phyloP scores from a whole-genome alignment of 306 rosid species.

The Carpinus viminea region DNA sequence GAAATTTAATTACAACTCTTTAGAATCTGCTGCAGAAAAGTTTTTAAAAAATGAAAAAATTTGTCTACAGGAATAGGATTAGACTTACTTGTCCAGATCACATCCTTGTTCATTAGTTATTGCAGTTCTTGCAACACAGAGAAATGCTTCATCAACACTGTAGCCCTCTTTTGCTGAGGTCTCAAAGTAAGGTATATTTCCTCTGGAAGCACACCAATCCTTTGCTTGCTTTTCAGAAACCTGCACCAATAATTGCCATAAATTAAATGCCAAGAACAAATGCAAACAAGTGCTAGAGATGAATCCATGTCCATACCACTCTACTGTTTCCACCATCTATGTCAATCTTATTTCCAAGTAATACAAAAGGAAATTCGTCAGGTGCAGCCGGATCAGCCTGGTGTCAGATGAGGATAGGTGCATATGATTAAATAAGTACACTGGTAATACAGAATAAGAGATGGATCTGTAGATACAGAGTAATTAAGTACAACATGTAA shows the following conservation, averaged over 20 bases:
- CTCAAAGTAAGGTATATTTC: slow-evolving; percentile 83
- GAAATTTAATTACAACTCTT: not conserved
- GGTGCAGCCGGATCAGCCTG: slow-evolving; percentile 64
- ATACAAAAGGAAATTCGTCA: slow-evolving; percentile 67
- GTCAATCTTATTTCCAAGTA: slow-evolving; percentile 84
- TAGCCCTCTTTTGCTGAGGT: slow-evolving; percentile 81
- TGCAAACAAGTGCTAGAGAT: not conserved
- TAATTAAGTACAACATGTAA: not conserved
- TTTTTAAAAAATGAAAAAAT: not conserved
- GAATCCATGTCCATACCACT: slow-evolving; percentile 44
- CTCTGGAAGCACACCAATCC: slow-evolving; percentile 79
- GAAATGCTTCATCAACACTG: slow-evolving; percentile 76
- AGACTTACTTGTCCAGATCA: slow-evolving; percentile 61
- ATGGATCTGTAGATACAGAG: not conserved
- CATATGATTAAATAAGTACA: not conserved
- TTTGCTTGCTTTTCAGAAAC: slow-evolving; percentile 64
- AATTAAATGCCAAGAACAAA: not conserved
- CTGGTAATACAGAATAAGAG: not conserved
- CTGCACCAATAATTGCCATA: slow-evolving; percentile 35
- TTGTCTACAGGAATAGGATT: not conserved
- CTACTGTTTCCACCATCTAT: slow-evolving; percentile 59
- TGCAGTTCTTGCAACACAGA: slow-evolving; percentile 63
- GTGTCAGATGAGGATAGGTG: slow-evolving; percentile 14
- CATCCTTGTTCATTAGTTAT: slow-evolving; percentile 53
- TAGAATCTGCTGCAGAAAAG: not conserved